Conservation (phyloP, 805 yeast genomes). For the Wickerhamomyces strasburgensis region DNA sequence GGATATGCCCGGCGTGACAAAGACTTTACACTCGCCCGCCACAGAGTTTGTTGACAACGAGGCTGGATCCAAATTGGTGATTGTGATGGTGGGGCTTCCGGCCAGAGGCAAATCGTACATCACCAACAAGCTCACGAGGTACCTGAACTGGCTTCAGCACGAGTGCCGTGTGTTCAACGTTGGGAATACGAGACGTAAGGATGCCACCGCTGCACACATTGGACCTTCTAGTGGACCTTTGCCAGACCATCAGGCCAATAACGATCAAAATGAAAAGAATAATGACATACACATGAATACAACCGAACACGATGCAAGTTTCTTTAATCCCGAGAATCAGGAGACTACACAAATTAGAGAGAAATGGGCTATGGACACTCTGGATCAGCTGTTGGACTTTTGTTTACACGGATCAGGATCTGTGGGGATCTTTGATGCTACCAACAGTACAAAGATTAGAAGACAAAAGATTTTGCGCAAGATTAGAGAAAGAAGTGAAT, state of each 20-base stretch:
- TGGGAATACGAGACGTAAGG: conserved; percentile 87
- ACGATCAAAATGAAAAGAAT: not conserved
- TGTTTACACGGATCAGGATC: conserved; percentile 77
- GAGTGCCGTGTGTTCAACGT: conserved; percentile 89
- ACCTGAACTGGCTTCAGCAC: conserved; percentile 91
- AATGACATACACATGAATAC: too few relatives aligned
- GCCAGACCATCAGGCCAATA: conserved; percentile 33
- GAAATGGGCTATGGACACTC: conserved; percentile 94
- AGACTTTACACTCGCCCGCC: conserved; percentile 65
- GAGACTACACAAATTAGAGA: conserved; percentile 67
- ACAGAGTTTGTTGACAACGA: conserved; percentile 39
- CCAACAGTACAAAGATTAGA: conserved; percentile 68
- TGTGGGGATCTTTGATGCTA: conserved; percentile 89
- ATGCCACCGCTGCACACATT: conserved; percentile 45
- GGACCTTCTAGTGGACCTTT: conserved; percentile 71
- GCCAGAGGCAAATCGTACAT: conserved; percentile 94
- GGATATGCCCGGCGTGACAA: conserved; percentile 89
- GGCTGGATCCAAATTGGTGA: conserved; percentile 78
- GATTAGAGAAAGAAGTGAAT: conserved; percentile 52
- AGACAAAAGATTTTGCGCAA: conserved; percentile 52
- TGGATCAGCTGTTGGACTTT: conserved; percentile 78
- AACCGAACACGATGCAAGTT: conserved; percentile 66
- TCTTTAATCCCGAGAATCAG: conserved; percentile 77
- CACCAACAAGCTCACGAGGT: conserved; percentile 85
- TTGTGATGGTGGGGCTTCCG: conserved; percentile 95